Evolutionary conservation across 257 asterid genomes (phyloP).

Genomic region (Solanum appendiculatum): DNA sequence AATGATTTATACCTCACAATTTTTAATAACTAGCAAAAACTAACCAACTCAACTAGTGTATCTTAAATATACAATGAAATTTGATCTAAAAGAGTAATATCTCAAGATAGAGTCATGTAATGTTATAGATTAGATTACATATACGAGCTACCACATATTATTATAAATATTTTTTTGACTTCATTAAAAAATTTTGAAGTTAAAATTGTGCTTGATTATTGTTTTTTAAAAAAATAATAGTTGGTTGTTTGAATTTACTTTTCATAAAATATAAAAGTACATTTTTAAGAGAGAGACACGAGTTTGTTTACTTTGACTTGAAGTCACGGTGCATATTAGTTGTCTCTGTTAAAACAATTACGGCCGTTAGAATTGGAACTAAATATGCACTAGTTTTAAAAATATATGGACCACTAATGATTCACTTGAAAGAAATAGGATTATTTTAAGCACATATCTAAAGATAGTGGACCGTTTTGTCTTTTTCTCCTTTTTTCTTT

Average conservation of each 20-base stretch:
- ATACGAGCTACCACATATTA: not conserved
- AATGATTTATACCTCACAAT: too few species aligned
- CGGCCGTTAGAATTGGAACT: not conserved
- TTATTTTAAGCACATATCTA: not conserved
- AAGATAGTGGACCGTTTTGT: not conserved
- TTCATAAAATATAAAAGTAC: too few species aligned
- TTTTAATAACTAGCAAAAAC: too few species aligned
- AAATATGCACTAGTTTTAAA: not conserved
- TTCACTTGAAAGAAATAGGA: not conserved
- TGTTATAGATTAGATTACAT: too few species aligned
- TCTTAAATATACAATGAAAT: too few species aligned
- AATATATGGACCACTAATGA: not conserved
- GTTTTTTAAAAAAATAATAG: too few species aligned
- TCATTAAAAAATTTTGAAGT: too few species aligned
- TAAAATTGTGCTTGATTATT: too few species aligned
- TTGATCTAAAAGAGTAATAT: too few species aligned
- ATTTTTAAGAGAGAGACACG: not conserved
- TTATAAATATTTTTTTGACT: not conserved
- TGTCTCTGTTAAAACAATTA: not conserved
- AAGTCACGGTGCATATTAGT: not conserved
- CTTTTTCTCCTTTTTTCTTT: too few species aligned
- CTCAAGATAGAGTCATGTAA: too few species aligned
- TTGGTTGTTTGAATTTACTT: not conserved
- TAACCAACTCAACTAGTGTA: too few species aligned
- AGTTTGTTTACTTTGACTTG: not conserved